phyloP scores from a whole-genome alignment of 2,329 filamentous ascomycete genomes.

The Capronia epimyces region DNA sequence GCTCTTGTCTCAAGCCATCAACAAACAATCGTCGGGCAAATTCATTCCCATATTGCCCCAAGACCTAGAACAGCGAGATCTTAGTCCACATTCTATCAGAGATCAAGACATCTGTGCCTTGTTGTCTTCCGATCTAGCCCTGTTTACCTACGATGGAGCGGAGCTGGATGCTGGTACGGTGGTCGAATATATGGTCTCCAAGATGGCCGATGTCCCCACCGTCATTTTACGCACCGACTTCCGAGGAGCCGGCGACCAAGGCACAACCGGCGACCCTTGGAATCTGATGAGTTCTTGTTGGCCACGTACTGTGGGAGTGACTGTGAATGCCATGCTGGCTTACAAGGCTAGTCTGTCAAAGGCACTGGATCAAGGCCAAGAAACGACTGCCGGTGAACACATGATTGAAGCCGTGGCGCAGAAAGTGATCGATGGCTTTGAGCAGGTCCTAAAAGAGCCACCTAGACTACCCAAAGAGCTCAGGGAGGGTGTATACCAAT shows the following conservation, averaged over 20 bases:
- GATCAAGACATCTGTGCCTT: slow-evolving; percentile 27
- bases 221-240: slow-evolving; percentile 29
- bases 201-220: slow-evolving; percentile 28
- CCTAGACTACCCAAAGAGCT: slow-evolving; percentile 24
- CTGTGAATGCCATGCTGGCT: slow-evolving; percentile 24
- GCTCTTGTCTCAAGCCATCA: slow-evolving; percentile 23
- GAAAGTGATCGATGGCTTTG: slow-evolving; percentile 25
- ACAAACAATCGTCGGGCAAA: slow-evolving; percentile 18
- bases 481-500: slow-evolving; percentile 27
- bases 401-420: slow-evolving; percentile 23
- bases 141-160: slow-evolving; percentile 29
- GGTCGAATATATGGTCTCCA: slow-evolving; percentile 29
- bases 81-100: slow-evolving; percentile 27
- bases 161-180: slow-evolving; percentile 29
- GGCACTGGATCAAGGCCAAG: slow-evolving; percentile 2
- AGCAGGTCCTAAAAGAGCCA: slow-evolving; percentile 22
- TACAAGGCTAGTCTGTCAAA: slow-evolving; percentile 25
- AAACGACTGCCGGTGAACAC: slow-evolving; percentile 9
- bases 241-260: slow-evolving; percentile 27
- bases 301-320: slow-evolving; percentile 25
- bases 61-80: slow-evolving; percentile 28
- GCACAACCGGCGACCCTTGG: slow-evolving; percentile 23
- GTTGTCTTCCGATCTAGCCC: slow-evolving; percentile 26
- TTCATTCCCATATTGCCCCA: slow-evolving; percentile 28
- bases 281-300: slow-evolving; percentile 29